Conservation (phyloP, 495 filamentous ascomycete species). For the Aspergillus asperescens region DNA sequence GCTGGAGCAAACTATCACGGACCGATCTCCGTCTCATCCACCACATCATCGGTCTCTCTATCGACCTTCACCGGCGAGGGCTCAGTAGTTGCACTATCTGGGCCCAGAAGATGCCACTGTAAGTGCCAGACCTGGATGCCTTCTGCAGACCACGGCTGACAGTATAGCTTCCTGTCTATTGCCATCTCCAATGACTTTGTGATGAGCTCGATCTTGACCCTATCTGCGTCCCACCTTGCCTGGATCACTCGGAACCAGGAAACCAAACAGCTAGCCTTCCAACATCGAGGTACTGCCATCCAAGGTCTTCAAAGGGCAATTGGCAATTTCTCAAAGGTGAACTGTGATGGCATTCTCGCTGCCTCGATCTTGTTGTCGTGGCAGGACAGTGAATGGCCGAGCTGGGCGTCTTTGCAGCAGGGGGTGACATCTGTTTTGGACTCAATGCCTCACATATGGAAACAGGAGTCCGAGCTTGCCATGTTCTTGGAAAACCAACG, state of each 20-base stretch:
- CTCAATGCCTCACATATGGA: constrained; percentile 84
- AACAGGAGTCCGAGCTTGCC: constrained; percentile 77
- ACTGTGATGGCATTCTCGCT: constrained; percentile 86
- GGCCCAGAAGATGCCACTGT: constrained; percentile 90
- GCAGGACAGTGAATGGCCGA: constrained; percentile 94
- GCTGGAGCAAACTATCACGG: constrained; percentile 57
- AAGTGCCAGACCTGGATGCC: constrained; percentile 32
- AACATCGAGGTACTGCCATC: constrained; percentile 77
- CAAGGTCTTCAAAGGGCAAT: constrained; percentile 87
- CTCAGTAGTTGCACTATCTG: constrained; percentile 81
- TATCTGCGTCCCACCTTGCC: constrained; percentile 86
- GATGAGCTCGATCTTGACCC: constrained; percentile 84
- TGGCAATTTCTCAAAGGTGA: constrained; percentile 74
- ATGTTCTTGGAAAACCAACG: constrained; percentile 70
- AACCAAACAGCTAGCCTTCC: constrained; percentile 77
- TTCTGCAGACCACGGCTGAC: background rate
- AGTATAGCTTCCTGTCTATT: constrained; percentile 71
- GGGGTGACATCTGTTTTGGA: constrained; percentile 86
- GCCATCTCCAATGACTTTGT: constrained; percentile 78
- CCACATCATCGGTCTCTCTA: constrained; percentile 80
- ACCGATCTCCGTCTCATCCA: constrained; percentile 84
- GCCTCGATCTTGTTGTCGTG: constrained; percentile 90
- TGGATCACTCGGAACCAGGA: constrained; percentile 78
- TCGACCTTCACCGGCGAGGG: constrained; percentile 69
- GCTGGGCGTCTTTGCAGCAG: constrained; percentile 87